Evolutionary conservation across 768 basidiomycete genomes (phyloP).

Genomic region (Rubroboletus satanas): DNA sequence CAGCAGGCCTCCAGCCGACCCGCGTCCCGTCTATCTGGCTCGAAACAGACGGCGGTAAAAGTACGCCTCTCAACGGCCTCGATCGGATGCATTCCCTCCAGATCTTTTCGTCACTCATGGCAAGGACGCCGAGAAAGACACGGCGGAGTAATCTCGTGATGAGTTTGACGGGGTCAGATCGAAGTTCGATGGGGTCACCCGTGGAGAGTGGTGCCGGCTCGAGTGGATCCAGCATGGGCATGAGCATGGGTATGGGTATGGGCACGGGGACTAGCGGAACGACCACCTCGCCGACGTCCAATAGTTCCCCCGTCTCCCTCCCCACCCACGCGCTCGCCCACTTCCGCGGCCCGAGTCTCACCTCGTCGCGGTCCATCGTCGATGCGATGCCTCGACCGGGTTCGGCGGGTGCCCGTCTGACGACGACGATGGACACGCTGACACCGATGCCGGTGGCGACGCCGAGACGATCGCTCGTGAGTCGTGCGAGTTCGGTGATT

Average conservation of each 20-base stretch:
- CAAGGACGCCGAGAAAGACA: background rate
- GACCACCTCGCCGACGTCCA: slow-evolving; percentile 9
- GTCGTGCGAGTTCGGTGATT: slow-evolving; percentile 27
- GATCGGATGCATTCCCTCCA: slow-evolving; percentile 22
- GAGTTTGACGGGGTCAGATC: slow-evolving; percentile 16
- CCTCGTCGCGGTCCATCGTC: background rate
- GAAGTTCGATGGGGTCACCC: background rate
- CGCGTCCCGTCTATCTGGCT: slow-evolving; percentile 50
- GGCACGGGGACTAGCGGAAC: background rate
- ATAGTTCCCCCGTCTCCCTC: slow-evolving; percentile 15
- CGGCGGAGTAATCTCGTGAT: slow-evolving; percentile 29
- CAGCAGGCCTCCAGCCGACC: slow-evolving; percentile 18
- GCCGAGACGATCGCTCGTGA: slow-evolving; percentile 19
- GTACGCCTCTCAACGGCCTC: slow-evolving; percentile 11
- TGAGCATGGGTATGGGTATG: background rate
- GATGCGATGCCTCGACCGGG: slow-evolving; percentile 12
- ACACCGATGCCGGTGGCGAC: background rate
- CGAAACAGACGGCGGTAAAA: slow-evolving; percentile 35
- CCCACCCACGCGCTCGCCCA: slow-evolving; percentile 2
- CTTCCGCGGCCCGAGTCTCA: slow-evolving; percentile 1
- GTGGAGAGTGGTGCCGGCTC: background rate
- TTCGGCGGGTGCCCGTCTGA: slow-evolving; percentile 23
- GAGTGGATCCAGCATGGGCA: background rate
- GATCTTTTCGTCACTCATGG: slow-evolving; percentile 16
- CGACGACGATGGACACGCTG: slow-evolving; percentile 3